phyloP scores from a whole-genome alignment of 768 basidiomycete species.

The Stropharia rugosoannulata region DNA sequence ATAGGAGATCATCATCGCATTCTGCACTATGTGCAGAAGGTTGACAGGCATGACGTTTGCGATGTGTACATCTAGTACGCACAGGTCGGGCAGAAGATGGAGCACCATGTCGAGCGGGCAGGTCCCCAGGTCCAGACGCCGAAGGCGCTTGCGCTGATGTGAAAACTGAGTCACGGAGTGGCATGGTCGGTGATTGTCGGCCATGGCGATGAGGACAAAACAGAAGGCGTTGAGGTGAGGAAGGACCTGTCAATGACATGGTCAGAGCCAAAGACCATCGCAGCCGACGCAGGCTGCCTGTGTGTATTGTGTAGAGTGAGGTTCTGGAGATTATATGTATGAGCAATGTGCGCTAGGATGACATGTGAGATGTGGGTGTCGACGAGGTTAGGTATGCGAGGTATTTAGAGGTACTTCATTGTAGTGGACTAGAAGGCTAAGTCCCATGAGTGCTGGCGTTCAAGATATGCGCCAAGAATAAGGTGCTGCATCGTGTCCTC shows the following conservation, averaged over 20 bases:
- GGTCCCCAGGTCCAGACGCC: conserved; percentile 59
- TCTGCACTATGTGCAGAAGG: conserved; percentile 91
- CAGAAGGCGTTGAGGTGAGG: conserved; percentile 64
- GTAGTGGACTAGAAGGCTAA: conserved; percentile 59
- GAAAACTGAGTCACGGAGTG: conserved; percentile 55
- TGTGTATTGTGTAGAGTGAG: conserved; percentile 68
- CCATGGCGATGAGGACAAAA: conserved; percentile 64
- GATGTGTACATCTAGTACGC: conserved; percentile 60
- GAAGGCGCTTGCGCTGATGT: conserved; percentile 42
- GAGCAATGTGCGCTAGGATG: conserved; percentile 62
- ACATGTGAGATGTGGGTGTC: conserved; percentile 66
- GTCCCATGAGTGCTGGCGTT: conserved; percentile 67
- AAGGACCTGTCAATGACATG: conserved; percentile 58
- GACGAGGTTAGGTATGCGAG: conserved; percentile 70
- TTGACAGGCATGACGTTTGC: conserved; percentile 83
- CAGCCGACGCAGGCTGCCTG: conserved; percentile 54
- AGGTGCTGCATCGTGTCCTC: conserved; percentile 56
- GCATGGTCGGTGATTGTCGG: conserved; percentile 50
- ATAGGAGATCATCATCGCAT: conserved; percentile 95
- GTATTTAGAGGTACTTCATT: conserved; percentile 65
- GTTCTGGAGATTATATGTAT: conserved; percentile 58
- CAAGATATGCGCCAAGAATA: conserved; percentile 68
- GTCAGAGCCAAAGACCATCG: conserved; percentile 61
- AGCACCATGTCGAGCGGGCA: conserved; percentile 66
- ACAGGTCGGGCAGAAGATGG: conserved; percentile 49